phyloP scores from a whole-genome alignment of 176 grass and related monocot species.

The Ananas comosus region DNA sequence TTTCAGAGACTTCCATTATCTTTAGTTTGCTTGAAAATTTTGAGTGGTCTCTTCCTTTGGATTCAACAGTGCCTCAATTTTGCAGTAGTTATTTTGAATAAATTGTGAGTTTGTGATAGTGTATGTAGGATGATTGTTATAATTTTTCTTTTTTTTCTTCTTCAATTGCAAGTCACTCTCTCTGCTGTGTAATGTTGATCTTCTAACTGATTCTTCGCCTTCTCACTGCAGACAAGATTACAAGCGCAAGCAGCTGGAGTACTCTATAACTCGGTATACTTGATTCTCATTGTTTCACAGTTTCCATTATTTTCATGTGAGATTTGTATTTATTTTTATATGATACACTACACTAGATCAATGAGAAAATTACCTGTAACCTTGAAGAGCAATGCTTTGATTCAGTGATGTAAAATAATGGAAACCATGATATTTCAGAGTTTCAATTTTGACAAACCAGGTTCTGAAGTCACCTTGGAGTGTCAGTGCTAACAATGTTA shows the following conservation, averaged over 20 bases:
- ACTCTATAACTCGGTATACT: constrained; percentile 52
- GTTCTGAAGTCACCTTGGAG: not conserved
- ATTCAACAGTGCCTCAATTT: too few species aligned
- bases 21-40: too few species aligned
- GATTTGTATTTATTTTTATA: not conserved
- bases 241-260: constrained; percentile 95
- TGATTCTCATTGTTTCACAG: not conserved
- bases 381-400: too few species aligned
- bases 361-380: not conserved
- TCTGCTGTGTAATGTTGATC: not conserved
- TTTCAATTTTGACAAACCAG: not conserved
- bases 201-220: not conserved
- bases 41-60: too few species aligned
- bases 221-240: constrained; percentile 66
- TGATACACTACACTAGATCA: not conserved
- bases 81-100: too few species aligned
- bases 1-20: too few species aligned
- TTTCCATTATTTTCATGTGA: not conserved
- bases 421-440: not conserved
- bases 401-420: too few species aligned
- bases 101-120: too few species aligned
- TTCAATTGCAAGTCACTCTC: not conserved
- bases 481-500: not conserved
- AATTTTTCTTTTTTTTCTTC: not conserved
- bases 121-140: too few species aligned